Percentiles rank a stretch among this genome's conserved stretches.
Evolutionary conservation across 805 yeast species (phyloP).

Genomic region (Yarrowia osloensis): DNA sequence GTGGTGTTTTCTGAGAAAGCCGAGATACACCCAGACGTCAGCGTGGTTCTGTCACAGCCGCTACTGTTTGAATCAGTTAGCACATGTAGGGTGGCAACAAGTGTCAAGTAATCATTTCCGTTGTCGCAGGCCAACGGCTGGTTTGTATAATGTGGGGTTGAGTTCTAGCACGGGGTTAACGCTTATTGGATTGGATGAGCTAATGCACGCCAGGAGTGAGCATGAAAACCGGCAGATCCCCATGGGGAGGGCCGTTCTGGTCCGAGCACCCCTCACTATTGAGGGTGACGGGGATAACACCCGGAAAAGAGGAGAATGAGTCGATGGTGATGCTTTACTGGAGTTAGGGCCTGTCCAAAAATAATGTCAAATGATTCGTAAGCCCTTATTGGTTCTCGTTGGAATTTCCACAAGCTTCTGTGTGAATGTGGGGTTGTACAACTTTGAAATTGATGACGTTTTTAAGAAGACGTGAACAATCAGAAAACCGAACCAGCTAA

Average conservation of each 20-base stretch:
- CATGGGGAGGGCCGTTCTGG: background rate
- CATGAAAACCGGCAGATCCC: constrained; percentile 26
- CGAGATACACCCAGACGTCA: background rate
- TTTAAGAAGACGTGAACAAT: background rate
- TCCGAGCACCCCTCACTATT: background rate
- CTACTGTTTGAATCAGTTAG: background rate
- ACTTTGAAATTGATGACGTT: constrained; percentile 16
- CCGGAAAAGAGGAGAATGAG: background rate
- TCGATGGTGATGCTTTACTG: background rate
- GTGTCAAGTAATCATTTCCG: constrained; percentile 1
- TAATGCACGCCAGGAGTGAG: constrained; percentile 26
- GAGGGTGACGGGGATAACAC: background rate
- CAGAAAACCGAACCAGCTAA: background rate
- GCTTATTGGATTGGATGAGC: constrained; percentile 27
- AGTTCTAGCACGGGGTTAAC: constrained; percentile 27
- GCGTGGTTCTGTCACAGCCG: background rate
- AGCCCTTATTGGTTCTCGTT: background rate
- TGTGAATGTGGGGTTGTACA: constrained; percentile 24
- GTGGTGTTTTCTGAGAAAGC: too few relatives aligned
- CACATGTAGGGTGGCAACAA: background rate
- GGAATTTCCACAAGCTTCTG: constrained; percentile 25
- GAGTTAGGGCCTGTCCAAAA: background rate
- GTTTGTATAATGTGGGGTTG: constrained; percentile 29
- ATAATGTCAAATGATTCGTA: too few relatives aligned
- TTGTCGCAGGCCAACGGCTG: constrained; percentile 20